phyloP scores from a whole-genome alignment of 805 yeast genomes.

The Hanseniaspora occidentalis region DNA sequence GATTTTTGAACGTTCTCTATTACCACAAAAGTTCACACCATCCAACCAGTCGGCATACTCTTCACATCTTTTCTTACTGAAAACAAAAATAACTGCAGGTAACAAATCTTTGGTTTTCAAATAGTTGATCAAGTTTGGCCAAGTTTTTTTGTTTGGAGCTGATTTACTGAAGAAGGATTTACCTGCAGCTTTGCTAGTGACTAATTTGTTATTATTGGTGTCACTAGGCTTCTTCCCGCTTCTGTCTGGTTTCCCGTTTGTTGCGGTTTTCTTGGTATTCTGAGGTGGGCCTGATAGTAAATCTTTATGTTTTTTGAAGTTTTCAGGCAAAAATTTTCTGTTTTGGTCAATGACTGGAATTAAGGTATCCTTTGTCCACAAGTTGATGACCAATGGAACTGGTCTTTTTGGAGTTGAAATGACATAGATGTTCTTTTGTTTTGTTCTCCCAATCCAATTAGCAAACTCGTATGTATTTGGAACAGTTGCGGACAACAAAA shows the following conservation, averaged over 20 bases:
- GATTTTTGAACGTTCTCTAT: conserved; percentile 80
- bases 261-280: conserved; percentile 26
- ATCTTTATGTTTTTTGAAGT: conserved; percentile 49
- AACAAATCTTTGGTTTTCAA: conserved; percentile 56
- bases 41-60: conserved; percentile 74
- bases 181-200: conserved; percentile 29
- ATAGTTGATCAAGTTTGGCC: conserved; percentile 62
- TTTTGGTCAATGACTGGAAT: conserved; percentile 64
- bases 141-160: conserved; percentile 68
- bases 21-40: conserved; percentile 66
- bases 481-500: conserved; percentile 88
- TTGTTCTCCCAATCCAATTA: conserved; percentile 96
- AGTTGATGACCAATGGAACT: conserved; percentile 77
- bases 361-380: conserved; percentile 70
- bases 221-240: conserved; percentile 16
- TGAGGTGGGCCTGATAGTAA: conserved; percentile 33
- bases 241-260: conserved; percentile 20
- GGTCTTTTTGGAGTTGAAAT: conserved; percentile 96
- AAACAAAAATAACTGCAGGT: conserved; percentile 89
- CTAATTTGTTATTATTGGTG: conserved; percentile 20
- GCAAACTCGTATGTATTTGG: conserved; percentile 98
- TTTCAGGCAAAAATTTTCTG: conserved; percentile 53
- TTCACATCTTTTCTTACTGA: conserved; percentile 87
- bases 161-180: conserved; percentile 34
- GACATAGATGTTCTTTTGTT: conserved; percentile 89